phyloP scores from a whole-genome alignment of 768 basidiomycete species.

The Boletus vermiculosoides region DNA sequence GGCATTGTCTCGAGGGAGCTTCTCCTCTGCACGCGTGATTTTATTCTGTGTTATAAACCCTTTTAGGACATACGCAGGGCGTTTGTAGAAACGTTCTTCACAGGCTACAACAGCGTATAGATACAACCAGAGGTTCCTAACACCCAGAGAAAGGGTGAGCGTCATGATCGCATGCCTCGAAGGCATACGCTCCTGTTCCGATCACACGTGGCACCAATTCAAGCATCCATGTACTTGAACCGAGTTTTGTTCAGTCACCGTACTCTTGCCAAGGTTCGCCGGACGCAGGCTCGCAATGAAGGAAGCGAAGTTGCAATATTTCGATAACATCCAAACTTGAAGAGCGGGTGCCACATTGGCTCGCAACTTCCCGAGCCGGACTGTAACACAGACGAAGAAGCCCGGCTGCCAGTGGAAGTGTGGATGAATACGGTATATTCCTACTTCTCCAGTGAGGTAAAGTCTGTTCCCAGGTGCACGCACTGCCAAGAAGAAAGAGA shows the following conservation, averaged over 20 bases:
- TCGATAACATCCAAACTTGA: too few species aligned
- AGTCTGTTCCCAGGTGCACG: too few species aligned
- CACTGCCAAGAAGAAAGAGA: too few species aligned
- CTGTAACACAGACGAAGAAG: too few species aligned
- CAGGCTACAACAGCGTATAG: background rate
- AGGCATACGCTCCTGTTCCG: background rate
- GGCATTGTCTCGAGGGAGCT: background rate
- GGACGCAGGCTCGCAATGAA: too few species aligned
- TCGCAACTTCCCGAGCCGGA: too few species aligned
- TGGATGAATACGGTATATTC: too few species aligned
- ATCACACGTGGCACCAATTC: background rate
- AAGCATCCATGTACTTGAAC: background rate
- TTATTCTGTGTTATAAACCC: background rate
- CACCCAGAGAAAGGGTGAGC: background rate
- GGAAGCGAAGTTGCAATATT: too few species aligned
- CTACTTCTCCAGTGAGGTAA: too few species aligned
- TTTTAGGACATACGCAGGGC: background rate
- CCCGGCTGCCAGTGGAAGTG: too few species aligned
- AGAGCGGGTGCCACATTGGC: too few species aligned
- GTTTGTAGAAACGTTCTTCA: background rate
- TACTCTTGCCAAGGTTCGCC: too few species aligned
- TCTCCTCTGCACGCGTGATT: background rate
- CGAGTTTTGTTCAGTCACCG: background rate
- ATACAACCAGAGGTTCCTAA: background rate
- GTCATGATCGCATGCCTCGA: background rate